Percentiles rank a stretch among this genome's conserved stretches.
Evolutionary conservation across 2,329 filamentous ascomycete species (phyloP).

Genomic region (Orbilia quercus): DNA sequence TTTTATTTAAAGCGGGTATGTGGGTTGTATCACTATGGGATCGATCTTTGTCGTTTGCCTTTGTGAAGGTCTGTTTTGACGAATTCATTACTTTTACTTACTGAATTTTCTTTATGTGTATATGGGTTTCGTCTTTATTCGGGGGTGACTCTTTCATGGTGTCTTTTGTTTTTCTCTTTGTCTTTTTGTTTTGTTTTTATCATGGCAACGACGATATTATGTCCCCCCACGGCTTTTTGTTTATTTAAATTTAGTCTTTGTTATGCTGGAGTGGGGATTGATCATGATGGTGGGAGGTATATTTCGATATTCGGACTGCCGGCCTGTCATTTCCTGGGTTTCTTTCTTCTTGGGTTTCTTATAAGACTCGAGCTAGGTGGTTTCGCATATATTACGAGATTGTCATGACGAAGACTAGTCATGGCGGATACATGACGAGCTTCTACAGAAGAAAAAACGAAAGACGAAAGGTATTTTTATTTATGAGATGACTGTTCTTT

Average conservation of each 20-base stretch:
- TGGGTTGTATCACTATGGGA: slow-evolving; percentile 1
- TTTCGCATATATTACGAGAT: no score
- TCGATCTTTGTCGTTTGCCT: background rate
- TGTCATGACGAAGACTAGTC: no score
- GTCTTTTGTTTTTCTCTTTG: background rate
- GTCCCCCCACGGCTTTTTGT: slow-evolving; percentile 6
- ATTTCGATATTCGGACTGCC: background rate
- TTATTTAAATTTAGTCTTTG: no score
- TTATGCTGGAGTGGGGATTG: no score
- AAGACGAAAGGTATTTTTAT: no score
- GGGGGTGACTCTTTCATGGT: background rate
- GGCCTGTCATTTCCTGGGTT: background rate
- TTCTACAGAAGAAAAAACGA: no score
- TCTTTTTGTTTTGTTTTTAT: background rate
- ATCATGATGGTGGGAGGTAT: no score
- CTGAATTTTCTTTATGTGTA: background rate
- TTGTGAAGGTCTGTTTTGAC: slow-evolving; percentile 6
- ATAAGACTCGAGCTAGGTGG: background rate
- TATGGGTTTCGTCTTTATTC: background rate
- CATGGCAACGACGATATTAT: slow-evolving; percentile 6
- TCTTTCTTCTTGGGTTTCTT: background rate
- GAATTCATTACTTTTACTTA: background rate
- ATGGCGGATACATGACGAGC: no score
- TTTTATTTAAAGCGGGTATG: background rate
- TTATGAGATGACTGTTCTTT: no score